Base-by-base conservation (phyloP, 139 green algal genomes). In the Ettlia oleoabundans region DNA sequence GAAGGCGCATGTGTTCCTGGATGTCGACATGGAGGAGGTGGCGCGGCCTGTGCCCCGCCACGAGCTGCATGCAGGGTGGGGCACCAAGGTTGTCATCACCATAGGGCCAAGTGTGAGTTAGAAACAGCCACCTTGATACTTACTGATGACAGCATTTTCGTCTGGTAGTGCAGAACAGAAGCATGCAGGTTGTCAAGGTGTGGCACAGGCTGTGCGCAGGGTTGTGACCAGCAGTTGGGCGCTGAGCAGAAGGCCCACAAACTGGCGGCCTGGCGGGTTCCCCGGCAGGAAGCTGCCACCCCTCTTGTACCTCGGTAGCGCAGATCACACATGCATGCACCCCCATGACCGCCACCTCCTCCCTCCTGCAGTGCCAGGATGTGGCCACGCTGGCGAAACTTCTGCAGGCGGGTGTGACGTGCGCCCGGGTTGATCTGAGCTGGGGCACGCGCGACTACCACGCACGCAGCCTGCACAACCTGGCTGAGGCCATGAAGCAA, bases 381-480 rank as follows among this genome's bases (percentile, higher is more conserved):
- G 90, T 95, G 42, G 86, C 93, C 7, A 85, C 82, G 0, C 80
- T 97, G 43, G 75, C 82, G 21, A 35, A 90, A 47, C 79, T 97
- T 80, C 85, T 97, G 53, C 30, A 78, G 38, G 86, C 91, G 26
- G 94, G 94, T 8, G 93, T 96, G 88, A 90, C 87, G 10, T 88
- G 80, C 55, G 91, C 90, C 2, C 82, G 92, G 2, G 63, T 98
- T 28, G 95, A 98, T 86, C 84, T 98, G 10, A 96, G 90, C 53
- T 91, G 95, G 70, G 82, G 88, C 70, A 42, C 71, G 5, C 40
- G 75, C 78, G 87, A 92, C 53, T 93, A 91, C 71, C 95, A 98
- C 80, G 89, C 90, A 38, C 72, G 89, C 55, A 92, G 88, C 0
- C 76, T 97, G n/a, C 74, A 90, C 28, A 97, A 97, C 75, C 83